These are phyloP conservation scores for Phytophthora agathidicida DNA, from an alignment of 352 stramenopile species.

Conservation along the genomic window DNA sequence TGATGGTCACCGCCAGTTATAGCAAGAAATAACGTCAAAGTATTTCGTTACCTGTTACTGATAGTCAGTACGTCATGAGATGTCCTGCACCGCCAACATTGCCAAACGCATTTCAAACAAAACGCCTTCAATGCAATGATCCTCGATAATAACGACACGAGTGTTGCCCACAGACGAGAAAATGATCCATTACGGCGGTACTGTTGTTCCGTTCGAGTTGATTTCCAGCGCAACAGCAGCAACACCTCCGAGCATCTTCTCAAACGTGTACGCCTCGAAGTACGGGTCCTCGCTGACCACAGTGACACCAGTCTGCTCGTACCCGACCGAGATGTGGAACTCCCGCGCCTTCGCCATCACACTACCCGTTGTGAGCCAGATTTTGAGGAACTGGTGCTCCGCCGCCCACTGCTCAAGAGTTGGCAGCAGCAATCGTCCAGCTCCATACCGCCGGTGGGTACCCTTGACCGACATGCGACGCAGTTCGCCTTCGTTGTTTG, in stretches of 20 bases:
- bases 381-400: conserved; percentile 15
- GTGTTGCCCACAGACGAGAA: conserved; percentile 25
- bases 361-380: conserved; percentile 44
- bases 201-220: not conserved
- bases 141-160: conserved; percentile 21
- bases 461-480: conserved; percentile 45
- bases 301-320: conserved; percentile 16
- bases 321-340: conserved; percentile 42
- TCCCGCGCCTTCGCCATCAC: conserved; percentile 30
- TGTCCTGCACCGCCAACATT: not conserved
- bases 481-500: conserved; percentile 34
- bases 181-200: conserved; percentile 26
- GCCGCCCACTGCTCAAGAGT: conserved; percentile 47
- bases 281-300: conserved; percentile 27
- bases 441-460: conserved; percentile 35
- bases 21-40: not conserved
- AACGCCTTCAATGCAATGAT: conserved; percentile 25
- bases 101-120: conserved; percentile 24
- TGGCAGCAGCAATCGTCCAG: conserved; percentile 33
- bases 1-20: too few relatives aligned
- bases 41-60: not conserved
- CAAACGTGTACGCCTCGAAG: conserved; percentile 36
- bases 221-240: too few relatives aligned
- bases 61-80: not conserved
- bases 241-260: too few relatives aligned